Percentiles rank a stretch among this genome's conserved stretches.
Conservation (phyloP, 2,329 filamentous ascomycete species). For the Botrytis sinoallii region DNA sequence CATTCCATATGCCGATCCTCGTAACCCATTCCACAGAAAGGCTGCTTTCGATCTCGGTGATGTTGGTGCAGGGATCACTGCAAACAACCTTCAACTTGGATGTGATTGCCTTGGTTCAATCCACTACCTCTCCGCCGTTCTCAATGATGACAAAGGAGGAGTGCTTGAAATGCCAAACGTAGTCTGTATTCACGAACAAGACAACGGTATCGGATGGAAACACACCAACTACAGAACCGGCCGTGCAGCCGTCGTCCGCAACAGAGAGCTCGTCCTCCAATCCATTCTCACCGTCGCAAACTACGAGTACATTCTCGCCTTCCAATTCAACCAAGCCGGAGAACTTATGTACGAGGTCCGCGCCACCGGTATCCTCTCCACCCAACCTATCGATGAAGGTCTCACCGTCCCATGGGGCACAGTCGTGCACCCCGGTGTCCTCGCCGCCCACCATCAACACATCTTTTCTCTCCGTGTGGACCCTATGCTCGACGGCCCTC, state of each 20-base stretch:
- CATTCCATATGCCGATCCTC: constrained; percentile 60
- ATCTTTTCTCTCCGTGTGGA: constrained; percentile 68
- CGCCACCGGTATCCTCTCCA: constrained; percentile 66
- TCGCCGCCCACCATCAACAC: constrained; percentile 72
- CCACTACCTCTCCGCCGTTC: constrained; percentile 60
- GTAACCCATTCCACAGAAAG: constrained; percentile 66
- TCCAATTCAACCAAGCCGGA: constrained; percentile 68
- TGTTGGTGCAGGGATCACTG: constrained; percentile 62
- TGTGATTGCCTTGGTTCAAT: constrained; percentile 70
- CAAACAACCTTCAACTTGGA: constrained; percentile 66
- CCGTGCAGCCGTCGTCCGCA: constrained; percentile 59
- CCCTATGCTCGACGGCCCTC: constrained; percentile 57
- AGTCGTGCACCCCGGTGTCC: constrained; percentile 65
- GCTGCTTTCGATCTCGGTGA: constrained; percentile 69
- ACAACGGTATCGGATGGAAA: constrained; percentile 65
- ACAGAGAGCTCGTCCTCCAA: constrained; percentile 64
- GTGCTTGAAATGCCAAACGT: constrained; percentile 61
- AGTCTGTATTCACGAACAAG: constrained; percentile 68
- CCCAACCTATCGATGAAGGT: constrained; percentile 64
- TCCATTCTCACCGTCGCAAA: constrained; percentile 70
- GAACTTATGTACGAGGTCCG: constrained; percentile 65
- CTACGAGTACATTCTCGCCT: constrained; percentile 72
- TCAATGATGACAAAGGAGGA: constrained; percentile 58
- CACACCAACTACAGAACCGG: constrained; percentile 67
- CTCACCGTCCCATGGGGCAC: constrained; percentile 64